Conservation (phyloP, 2,329 filamentous ascomycete genomes). For the Ilyonectria robusta region DNA sequence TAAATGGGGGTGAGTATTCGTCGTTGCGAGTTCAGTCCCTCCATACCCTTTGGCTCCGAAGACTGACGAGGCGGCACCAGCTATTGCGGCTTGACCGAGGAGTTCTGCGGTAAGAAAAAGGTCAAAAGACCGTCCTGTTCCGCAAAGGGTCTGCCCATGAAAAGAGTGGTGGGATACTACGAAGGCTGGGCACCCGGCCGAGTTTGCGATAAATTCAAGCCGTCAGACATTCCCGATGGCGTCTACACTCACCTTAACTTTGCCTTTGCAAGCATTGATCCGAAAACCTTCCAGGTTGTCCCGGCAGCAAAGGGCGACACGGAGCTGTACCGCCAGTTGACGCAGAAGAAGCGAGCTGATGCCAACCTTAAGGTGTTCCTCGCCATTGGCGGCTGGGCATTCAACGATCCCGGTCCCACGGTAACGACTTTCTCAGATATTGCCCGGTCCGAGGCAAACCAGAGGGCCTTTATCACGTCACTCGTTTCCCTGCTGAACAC, state of each 20-base stretch:
- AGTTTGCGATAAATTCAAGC: not conserved
- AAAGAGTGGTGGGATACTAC: constrained; percentile 9
- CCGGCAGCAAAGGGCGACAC: not conserved
- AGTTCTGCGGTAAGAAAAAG: constrained; percentile 9
- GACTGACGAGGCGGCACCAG: not conserved
- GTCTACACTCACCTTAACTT: constrained; percentile 11
- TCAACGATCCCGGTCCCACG: constrained; percentile 54
- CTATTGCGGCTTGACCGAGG: not conserved
- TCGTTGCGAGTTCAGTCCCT: not conserved
- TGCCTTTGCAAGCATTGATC: constrained; percentile 8
- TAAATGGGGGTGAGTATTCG: not conserved
- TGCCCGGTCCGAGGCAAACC: not conserved
- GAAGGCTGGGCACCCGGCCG: not conserved
- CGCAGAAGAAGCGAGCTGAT: constrained; percentile 13
- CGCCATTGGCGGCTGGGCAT: constrained; percentile 59
- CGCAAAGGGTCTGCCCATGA: not conserved
- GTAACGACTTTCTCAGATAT: constrained; percentile 43
- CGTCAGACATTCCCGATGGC: not conserved
- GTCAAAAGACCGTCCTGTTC: constrained; percentile 29
- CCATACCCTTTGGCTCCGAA: not conserved
- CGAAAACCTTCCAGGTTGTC: not conserved
- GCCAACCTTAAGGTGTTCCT: constrained; percentile 54
- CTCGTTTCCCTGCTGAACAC: constrained; percentile 30
- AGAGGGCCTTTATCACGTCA: constrained; percentile 18
- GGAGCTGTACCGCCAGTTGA: not conserved